Evolutionary conservation across 768 basidiomycete species (phyloP), one percentile per base, ranked within the genome.

Genomic region (Mycena crocata): DNA sequence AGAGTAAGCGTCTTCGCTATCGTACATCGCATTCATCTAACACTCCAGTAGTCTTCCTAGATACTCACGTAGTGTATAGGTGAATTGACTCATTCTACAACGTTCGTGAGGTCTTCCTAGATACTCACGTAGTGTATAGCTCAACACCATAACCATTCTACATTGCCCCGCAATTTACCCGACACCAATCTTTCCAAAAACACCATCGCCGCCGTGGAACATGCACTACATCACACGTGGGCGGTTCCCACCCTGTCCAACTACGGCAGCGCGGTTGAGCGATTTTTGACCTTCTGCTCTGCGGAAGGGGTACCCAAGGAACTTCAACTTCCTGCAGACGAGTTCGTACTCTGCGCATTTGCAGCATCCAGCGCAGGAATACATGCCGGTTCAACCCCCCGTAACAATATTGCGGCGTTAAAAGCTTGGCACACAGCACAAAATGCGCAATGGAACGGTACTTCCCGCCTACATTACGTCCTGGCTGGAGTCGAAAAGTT

Each of bases 351-450:
- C 0, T 77, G 78, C 17, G 66, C 71, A 3, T 82, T 78, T 48
- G 73, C 74, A 0, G 71, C 77, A 0, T 72, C 74, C 1, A 50
- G 67, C 21, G 59, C 73, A 0, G 78, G 78, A 4, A 5, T 23
- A 0, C 34, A 63, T 24, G 68, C 75, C 0, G 72, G 71, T 0
- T 59, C 59, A 0, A 67, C 78, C 0, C 54, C 75, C 14, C 50
- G 62, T 4, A 74, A 73, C 28, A 64, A 76, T 15, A 54, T 79
- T 8, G 57, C 67, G 13, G 80, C 64, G 0, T n/a, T 82, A 3
- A 75, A 72, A 14, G 76, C 78, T 0, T 82, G 80, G 79, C 81
- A 83, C 42, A 61, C 72, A 19, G 39, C 71, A 15, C 75, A 81
- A 26, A 44, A 64, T 10, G 34, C 69, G 2, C 42, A 59, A 0